phyloP scores from a whole-genome alignment of 805 yeast genomes.

The Candida coquimbonensis region DNA sequence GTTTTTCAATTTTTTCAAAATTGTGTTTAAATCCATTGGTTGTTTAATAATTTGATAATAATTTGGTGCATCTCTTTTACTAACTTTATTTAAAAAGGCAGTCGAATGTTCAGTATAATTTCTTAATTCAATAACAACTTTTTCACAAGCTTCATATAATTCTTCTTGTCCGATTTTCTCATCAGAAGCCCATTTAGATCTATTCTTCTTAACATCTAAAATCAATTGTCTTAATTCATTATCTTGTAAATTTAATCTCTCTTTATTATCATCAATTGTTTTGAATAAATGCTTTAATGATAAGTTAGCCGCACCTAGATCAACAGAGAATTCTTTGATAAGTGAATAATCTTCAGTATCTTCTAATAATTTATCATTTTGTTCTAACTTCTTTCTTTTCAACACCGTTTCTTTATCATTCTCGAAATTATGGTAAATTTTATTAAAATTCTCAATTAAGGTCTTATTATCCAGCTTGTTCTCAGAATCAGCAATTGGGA shows the following conservation, averaged over 20 bases:
- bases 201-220: slow-evolving; percentile 86
- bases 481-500: slow-evolving; percentile 30
- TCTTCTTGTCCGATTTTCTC: slow-evolving; percentile 96
- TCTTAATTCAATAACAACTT: slow-evolving; percentile 83
- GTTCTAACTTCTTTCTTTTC: slow-evolving; percentile 71
- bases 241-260: slow-evolving; percentile 69
- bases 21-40: slow-evolving; percentile 96
- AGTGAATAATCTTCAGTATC: slow-evolving; percentile 7
- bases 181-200: slow-evolving; percentile 98
- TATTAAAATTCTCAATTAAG: slow-evolving; percentile 56
- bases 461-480: slow-evolving; percentile 25
- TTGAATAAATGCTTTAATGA: slow-evolving; percentile 75
- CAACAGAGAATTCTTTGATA: slow-evolving; percentile 28
- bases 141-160: slow-evolving; percentile 93
- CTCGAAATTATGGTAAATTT: slow-evolving; percentile 70
- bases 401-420: slow-evolving; percentile 67
- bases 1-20: slow-evolving; percentile 78
- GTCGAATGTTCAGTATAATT: slow-evolving; percentile 95
- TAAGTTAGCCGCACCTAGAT: slow-evolving; percentile 67
- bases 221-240: slow-evolving; percentile 77
- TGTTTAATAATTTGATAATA: slow-evolving; percentile 82
- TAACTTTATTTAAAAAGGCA: slow-evolving; percentile 91
- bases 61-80: slow-evolving; percentile 96
- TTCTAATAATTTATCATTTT: slow-evolving; percentile 63
- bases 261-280: slow-evolving; percentile 72